Evolutionary conservation across 495 filamentous ascomycete genomes (phyloP), one percentile per base, ranked within the genome.

Genomic region (Penicillium antarcticum): DNA sequence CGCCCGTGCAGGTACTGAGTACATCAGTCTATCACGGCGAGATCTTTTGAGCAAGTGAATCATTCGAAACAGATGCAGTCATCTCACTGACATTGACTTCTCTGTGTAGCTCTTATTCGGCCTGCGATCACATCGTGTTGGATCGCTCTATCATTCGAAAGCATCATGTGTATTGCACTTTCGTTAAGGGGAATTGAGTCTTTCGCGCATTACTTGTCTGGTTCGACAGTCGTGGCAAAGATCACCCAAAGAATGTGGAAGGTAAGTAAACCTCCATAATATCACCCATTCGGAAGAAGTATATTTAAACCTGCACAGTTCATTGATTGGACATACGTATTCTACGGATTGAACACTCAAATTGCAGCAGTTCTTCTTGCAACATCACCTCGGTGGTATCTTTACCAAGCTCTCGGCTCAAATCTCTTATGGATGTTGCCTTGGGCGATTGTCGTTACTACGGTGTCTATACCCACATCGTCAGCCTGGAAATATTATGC

Each of bases 301-400:
- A n/a, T n/a, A 23, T n/a, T 24, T 43, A 11, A 17, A 5, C 42
- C n/a, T n/a, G 14, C 39, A 24, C 45, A 76, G 57, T 84, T 72
- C 2, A 82, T 84, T 35, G 83, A 86, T 57, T 87, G 85, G 87
- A 87, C 85, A 63, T 90, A 90, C 63, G 82, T 90, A 44, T 85
- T 89, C 64, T 90, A 88, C 56, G 86, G 82, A 0, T 42, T 80
- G 19, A 78, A 74, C 13, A 83, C 77, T n/a, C 85, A 88, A 57
- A 65, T 89, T 7, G 79, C 85, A 0, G 74, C 81, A 2, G 73
- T 89, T 6, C 67, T 89, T 2, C 70, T 88, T 2, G 85, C 87
- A 0, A 88, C 86, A 0, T 63, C 69, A 11, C 83, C 87, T 5
- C 72, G 71, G 13, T 89, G 84, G 85, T 89, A 86, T 60, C 72